These are phyloP conservation scores for Immersiporthe knoxdaviesiana DNA, from an alignment of 2,329 filamentous ascomycete genomes.

Conservation along the genomic window DNA sequence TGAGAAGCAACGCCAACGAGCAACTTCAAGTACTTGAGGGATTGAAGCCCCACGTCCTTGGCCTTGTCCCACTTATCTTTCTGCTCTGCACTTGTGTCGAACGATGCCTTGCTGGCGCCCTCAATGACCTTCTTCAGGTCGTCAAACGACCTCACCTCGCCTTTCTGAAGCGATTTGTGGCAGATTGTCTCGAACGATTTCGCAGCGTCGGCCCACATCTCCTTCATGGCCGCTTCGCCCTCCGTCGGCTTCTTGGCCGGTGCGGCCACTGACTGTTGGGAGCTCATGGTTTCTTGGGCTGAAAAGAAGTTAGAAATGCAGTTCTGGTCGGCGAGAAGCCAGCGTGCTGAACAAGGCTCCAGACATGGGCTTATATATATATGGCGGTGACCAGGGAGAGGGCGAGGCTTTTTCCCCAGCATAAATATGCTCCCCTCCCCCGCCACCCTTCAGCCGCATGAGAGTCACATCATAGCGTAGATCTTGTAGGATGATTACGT, in stretches of 20 bases:
- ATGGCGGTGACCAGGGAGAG: not conserved
- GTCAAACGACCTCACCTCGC: conserved; percentile 33
- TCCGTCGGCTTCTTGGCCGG: not conserved
- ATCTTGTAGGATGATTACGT: not conserved
- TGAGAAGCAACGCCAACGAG: conserved; percentile 34
- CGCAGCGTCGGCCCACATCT: conserved; percentile 10
- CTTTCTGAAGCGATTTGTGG: conserved; percentile 32
- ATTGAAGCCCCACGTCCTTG: conserved; percentile 33
- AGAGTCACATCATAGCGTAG: not conserved
- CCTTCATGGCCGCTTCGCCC: not conserved
- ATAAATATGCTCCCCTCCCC: not conserved
- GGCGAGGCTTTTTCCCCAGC: not conserved
- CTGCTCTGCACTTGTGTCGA: conserved; percentile 12
- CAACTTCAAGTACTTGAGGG: conserved; percentile 34
- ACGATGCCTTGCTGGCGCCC: conserved; percentile 23
- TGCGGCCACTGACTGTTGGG: not conserved
- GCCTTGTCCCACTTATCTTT: conserved; percentile 33
- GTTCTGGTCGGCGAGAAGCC: not conserved
- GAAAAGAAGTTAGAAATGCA: not conserved
- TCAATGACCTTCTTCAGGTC: conserved; percentile 33
- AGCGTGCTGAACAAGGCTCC: not conserved
- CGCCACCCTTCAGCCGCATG: not conserved
- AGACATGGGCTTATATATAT: not conserved
- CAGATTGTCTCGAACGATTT: conserved; percentile 31
- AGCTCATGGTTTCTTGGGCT: not conserved